A percentile compares a stretch with the other conserved stretches of the same genome.
Conservation (phyloP, 1,284 basidiomycete species). For the Rugosomyces carneus region DNA sequence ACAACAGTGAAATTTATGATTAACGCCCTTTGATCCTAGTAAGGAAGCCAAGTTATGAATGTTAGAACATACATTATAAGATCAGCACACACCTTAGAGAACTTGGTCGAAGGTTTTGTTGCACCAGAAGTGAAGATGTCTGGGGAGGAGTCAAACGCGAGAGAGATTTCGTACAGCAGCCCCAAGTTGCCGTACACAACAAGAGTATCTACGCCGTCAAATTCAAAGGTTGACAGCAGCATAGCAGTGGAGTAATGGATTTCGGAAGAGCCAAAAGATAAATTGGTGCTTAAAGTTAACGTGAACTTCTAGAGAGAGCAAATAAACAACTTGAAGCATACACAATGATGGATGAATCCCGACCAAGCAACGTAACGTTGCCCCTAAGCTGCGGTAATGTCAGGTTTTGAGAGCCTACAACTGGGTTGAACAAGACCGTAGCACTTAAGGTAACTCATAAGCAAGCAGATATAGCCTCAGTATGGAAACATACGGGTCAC, state of each 20-base stretch:
- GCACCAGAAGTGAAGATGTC: slow-evolving; percentile 4
- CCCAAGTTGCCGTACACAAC: slow-evolving; percentile 15
- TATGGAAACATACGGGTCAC: slow-evolving; percentile 9
- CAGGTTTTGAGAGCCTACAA: slow-evolving; percentile 11
- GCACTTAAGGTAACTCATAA: slow-evolving; percentile 1
- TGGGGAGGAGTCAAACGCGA: slow-evolving; percentile 6
- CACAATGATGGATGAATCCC: slow-evolving; percentile 13
- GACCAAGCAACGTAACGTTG: slow-evolving; percentile 11
- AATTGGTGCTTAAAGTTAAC: slow-evolving; percentile 5
- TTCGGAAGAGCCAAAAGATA: slow-evolving; percentile 12
- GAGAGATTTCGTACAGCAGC: slow-evolving; percentile 13
- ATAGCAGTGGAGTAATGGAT: slow-evolving; percentile 16
- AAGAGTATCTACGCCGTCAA: slow-evolving; percentile 13
- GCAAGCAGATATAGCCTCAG: neutral
- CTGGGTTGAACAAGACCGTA: slow-evolving; percentile 9
- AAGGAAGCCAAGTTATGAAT: neutral
- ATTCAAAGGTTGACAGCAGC: slow-evolving; percentile 13
- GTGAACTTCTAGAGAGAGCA: neutral
- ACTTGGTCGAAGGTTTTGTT: slow-evolving; percentile 10
- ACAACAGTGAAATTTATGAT: slow-evolving; percentile 9
- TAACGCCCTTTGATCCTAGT: slow-evolving; percentile 7
- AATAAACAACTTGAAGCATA: neutral
- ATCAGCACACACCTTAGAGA: slow-evolving; percentile 3
- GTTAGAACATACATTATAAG: neutral
- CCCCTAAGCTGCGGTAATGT: slow-evolving; percentile 12